Percentiles rank a stretch among this genome's conserved stretches.
Evolutionary conservation across 2,329 filamentous ascomycete genomes (phyloP).

Genomic region (Hymenoscyphus albidus): DNA sequence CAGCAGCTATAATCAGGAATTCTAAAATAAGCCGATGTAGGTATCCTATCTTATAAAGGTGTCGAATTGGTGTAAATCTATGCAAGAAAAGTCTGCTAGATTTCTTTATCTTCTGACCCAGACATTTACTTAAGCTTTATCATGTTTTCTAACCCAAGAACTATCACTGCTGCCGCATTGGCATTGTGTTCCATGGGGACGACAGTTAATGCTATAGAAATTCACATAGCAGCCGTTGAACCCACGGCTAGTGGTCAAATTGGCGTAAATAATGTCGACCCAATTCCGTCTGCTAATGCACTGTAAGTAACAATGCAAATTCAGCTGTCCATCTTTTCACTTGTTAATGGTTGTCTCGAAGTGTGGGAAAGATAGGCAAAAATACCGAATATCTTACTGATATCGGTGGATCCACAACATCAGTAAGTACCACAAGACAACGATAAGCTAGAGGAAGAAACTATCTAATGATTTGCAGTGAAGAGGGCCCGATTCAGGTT

Average conservation of each 20-base stretch:
- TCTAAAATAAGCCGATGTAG: not conserved
- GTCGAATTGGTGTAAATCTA: not conserved
- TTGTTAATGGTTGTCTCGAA: not conserved
- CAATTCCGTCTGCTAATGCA: not conserved
- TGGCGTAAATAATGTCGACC: not conserved
- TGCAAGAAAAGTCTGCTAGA: not conserved
- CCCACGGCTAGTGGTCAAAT: not conserved
- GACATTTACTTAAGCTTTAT: not conserved
- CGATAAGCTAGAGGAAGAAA: not conserved
- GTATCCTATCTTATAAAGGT: not conserved
- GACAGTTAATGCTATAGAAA: not conserved
- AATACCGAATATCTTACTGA: constrained; percentile 3
- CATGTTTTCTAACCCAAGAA: not conserved
- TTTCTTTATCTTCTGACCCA: not conserved
- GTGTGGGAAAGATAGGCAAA: constrained; percentile 1
- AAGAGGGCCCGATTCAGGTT: not conserved
- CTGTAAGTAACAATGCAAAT: not conserved
- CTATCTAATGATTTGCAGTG: not conserved
- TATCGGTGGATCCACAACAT: not conserved
- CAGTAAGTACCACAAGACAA: not conserved
- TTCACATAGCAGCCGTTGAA: not conserved
- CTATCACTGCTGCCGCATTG: not conserved
- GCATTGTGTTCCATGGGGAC: not conserved
- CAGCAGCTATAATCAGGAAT: not conserved
- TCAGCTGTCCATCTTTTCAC: not conserved